phyloP scores from a whole-genome alignment of 2,329 filamentous ascomycete genomes.

The Venturiaceae sp. region DNA sequence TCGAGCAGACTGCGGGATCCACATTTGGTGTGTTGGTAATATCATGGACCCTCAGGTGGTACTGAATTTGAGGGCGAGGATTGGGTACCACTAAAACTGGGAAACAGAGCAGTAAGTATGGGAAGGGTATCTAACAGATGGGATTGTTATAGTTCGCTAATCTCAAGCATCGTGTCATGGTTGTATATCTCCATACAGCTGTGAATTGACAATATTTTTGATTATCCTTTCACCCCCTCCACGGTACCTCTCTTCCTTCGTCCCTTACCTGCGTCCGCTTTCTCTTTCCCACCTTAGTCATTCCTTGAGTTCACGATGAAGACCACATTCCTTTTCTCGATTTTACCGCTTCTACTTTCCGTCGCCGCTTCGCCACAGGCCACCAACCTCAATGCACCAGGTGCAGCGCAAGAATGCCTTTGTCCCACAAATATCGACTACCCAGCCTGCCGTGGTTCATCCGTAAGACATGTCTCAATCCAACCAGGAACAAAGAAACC shows the following conservation, averaged over 20 bases:
- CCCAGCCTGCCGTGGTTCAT: background rate
- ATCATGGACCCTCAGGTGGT: too few relatives aligned
- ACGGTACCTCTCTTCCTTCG: background rate
- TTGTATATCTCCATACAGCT: background rate
- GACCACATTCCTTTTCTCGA: background rate
- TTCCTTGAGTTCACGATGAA: background rate
- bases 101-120: too few relatives aligned
- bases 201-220: too few relatives aligned
- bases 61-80: too few relatives aligned
- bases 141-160: too few relatives aligned
- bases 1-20: too few relatives aligned
- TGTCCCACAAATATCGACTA: background rate
- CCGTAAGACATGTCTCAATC: background rate
- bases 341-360: background rate
- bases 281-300: background rate
- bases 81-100: too few relatives aligned
- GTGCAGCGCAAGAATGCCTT: background rate
- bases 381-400: background rate
- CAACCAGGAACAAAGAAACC: background rate
- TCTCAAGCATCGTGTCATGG: background rate
- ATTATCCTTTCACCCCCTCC: too few relatives aligned
- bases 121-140: too few relatives aligned
- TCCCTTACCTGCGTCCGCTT: background rate
- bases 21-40: too few relatives aligned
- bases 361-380: background rate